A percentile compares a stretch with the other conserved stretches of the same genome.
Evolutionary conservation across 2,329 filamentous ascomycete genomes (phyloP).

Genomic region (Allantophomopsis lycopodina): DNA sequence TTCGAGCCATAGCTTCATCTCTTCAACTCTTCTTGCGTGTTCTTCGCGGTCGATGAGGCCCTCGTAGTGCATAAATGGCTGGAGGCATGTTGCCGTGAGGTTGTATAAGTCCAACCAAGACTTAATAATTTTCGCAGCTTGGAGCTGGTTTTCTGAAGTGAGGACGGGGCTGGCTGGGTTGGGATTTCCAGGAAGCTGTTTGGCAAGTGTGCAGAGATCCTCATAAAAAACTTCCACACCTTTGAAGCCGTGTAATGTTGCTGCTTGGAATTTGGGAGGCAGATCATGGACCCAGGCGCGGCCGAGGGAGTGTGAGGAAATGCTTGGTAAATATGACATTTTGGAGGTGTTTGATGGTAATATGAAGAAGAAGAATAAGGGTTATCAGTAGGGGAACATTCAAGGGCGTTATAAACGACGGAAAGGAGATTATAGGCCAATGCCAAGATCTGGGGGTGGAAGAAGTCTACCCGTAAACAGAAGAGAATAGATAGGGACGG

Average conservation of each 20-base stretch:
- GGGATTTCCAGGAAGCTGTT: conserved; percentile 7
- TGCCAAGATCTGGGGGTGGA: too few species aligned
- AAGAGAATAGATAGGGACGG: too few species aligned
- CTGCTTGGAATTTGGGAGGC: conserved; percentile 53
- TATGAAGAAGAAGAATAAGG: too few species aligned
- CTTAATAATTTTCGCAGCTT: conserved; percentile 42
- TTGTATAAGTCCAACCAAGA: conserved; percentile 38
- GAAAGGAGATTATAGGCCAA: too few species aligned
- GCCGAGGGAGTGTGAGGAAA: conserved; percentile 29
- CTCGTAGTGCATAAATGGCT: conserved; percentile 68
- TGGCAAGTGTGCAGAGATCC: conserved; percentile 51
- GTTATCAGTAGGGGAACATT: too few species aligned
- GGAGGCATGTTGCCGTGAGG: conserved; percentile 49
- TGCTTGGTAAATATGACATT: neutral
- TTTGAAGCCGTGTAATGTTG: conserved; percentile 46
- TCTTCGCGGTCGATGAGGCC: conserved; percentile 37
- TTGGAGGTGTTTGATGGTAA: too few species aligned
- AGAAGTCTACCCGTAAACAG: too few species aligned
- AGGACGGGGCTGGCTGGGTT: conserved; percentile 4
- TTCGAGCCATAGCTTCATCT: conserved; percentile 1
- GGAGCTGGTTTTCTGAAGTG: conserved; percentile 28
- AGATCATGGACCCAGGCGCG: conserved; percentile 57
- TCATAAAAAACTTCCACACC: conserved; percentile 71
- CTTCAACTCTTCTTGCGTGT: neutral
- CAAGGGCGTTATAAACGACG: too few species aligned